phyloP scores from a whole-genome alignment of 1,284 basidiomycete genomes.

The Clitocybe nebularis region DNA sequence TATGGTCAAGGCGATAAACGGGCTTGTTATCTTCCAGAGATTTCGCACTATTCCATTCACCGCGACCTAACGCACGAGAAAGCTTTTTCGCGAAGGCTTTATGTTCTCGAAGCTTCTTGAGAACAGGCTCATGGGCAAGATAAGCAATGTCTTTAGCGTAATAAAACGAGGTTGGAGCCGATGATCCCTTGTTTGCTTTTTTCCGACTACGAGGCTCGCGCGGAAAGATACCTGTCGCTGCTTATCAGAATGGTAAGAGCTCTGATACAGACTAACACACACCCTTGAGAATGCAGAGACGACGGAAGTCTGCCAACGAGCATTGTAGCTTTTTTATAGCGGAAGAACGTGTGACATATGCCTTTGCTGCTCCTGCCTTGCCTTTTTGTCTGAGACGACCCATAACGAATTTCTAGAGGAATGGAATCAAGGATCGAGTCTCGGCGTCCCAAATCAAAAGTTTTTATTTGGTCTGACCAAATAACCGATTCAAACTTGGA shows the following conservation, averaged over 20 bases:
- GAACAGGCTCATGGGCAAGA: slow-evolving; percentile 94
- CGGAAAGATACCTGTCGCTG: slow-evolving; percentile 86
- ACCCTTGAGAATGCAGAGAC: slow-evolving; percentile 98
- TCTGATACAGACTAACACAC: slow-evolving; percentile 10
- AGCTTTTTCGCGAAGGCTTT: slow-evolving; percentile 99
- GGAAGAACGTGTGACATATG: slow-evolving; percentile 88
- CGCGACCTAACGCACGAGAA: slow-evolving; percentile 86
- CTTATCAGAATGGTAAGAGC: slow-evolving; percentile 9
- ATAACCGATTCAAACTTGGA: slow-evolving; percentile 18
- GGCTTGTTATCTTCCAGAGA: slow-evolving; percentile 92
- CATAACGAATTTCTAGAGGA: slow-evolving; percentile 46
- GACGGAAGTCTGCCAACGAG: slow-evolving; percentile 94
- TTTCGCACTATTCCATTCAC: slow-evolving; percentile 95
- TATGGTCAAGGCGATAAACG: slow-evolving; percentile 87
- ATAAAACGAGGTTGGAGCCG: slow-evolving; percentile 97
- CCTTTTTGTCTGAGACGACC: slow-evolving; percentile 88
- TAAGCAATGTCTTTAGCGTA: slow-evolving; percentile 98
- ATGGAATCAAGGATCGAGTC: slow-evolving; percentile 1
- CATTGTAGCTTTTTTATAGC: slow-evolving; percentile 94
- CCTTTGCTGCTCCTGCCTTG: slow-evolving; percentile 92
- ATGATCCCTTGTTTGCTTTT: slow-evolving; percentile 96
- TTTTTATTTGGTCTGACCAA: slow-evolving; percentile 31
- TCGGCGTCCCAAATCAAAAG: no score
- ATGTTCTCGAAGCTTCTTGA: slow-evolving; percentile 95
- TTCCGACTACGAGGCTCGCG: slow-evolving; percentile 92